A percentile compares a stretch with the other conserved stretches of the same genome.
These are phyloP conservation scores for Sclerospora graminicola DNA, from an alignment of 352 stramenopile species.

Conservation along the genomic window DNA sequence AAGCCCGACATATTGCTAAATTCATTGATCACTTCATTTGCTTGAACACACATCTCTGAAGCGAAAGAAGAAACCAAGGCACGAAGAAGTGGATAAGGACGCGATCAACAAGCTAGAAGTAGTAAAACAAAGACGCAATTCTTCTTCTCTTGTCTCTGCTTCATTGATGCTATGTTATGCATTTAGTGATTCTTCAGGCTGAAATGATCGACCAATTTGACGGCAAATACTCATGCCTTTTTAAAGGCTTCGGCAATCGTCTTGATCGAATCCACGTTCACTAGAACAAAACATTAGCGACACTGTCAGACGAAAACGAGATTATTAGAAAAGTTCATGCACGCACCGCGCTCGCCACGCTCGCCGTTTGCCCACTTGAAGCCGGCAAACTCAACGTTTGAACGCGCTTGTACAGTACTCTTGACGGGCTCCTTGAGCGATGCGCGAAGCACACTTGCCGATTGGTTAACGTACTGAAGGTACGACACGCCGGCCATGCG, in stretches of 20 bases:
- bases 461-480: conserved; percentile 86
- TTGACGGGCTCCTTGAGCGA: conserved; percentile 83
- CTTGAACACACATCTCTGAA: not conserved
- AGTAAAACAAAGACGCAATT: not conserved
- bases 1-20: not conserved
- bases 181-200: conserved; percentile 6
- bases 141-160: not conserved
- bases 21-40: not conserved
- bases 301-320: no score
- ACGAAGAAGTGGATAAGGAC: conserved; percentile 5
- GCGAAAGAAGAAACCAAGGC: no score
- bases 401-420: conserved; percentile 62
- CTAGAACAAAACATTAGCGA: no score
- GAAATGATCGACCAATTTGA: conserved; percentile 3
- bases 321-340: not conserved
- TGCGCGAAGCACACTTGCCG: conserved; percentile 55
- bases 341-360: conserved; percentile 60
- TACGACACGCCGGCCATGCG: conserved; percentile 80
- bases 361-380: conserved; percentile 83
- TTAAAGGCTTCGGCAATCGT: conserved; percentile 72
- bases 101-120: not conserved
- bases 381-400: conserved; percentile 70
- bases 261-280: conserved; percentile 75
- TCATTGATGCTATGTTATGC: conserved; percentile 12
- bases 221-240: conserved; percentile 36